Evolutionary conservation across 176 grass and related monocot species (phyloP).

Genomic region (Carex pumila): DNA sequence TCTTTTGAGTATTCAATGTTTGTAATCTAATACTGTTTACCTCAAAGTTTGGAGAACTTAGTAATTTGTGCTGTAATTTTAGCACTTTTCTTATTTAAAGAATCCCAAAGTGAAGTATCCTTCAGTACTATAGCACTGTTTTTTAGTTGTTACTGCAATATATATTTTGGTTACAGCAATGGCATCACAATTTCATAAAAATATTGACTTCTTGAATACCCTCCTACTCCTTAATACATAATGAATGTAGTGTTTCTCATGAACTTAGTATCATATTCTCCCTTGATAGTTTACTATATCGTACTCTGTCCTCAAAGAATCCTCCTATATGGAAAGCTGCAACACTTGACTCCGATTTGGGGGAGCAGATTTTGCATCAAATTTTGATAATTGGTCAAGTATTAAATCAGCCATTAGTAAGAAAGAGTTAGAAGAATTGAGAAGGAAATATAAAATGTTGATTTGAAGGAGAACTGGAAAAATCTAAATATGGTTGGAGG

Average conservation of each 20-base stretch:
- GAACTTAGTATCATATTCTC: background rate
- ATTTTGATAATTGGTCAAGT: background rate
- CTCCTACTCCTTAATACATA: background rate
- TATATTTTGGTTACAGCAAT: background rate
- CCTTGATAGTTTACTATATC: background rate
- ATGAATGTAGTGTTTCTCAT: background rate
- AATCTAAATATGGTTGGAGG: background rate
- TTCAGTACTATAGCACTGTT: background rate
- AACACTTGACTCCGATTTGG: background rate
- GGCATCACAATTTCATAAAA: background rate
- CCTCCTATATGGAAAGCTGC: background rate
- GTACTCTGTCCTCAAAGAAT: background rate
- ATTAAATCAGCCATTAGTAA: background rate
- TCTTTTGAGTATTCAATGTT: background rate
- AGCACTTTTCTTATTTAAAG: background rate
- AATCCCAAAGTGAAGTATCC: background rate
- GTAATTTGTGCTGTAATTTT: background rate
- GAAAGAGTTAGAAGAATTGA: background rate
- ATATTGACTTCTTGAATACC: background rate
- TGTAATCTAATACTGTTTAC: background rate
- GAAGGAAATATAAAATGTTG: background rate
- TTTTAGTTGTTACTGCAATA: background rate
- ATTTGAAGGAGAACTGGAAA: background rate
- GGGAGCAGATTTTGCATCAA: background rate
- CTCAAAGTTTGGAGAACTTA: background rate